These are phyloP conservation scores for Colletotrichum filicis DNA, from an alignment of 2,329 filamentous ascomycete species.

Conservation along the genomic window DNA sequence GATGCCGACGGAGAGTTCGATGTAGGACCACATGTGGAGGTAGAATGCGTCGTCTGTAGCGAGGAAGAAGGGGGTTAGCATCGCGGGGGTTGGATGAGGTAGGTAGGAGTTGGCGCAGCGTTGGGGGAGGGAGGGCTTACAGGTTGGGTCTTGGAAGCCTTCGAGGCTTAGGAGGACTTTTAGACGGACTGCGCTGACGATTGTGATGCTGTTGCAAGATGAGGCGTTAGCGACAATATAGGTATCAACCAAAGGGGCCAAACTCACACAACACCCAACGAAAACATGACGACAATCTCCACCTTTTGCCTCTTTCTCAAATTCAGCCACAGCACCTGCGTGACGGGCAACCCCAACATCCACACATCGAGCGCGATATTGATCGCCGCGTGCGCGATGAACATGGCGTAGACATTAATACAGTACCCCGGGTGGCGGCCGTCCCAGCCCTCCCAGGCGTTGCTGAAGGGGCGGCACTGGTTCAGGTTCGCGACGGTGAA, in stretches of 20 bases:
- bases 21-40: slow-evolving; percentile 56
- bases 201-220: slow-evolving; percentile 43
- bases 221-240: neutral
- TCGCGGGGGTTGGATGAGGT: slow-evolving; percentile 36
- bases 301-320: slow-evolving; percentile 49
- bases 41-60: slow-evolving; percentile 46
- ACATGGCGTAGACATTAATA: slow-evolving; percentile 48
- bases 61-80: neutral
- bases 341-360: slow-evolving; percentile 54
- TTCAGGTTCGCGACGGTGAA: slow-evolving; percentile 50
- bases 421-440: slow-evolving; percentile 42
- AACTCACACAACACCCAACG: slow-evolving; percentile 41
- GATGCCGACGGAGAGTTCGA: slow-evolving; percentile 57
- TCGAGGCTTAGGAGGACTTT: slow-evolving; percentile 49
- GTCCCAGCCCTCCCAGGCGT: slow-evolving; percentile 54
- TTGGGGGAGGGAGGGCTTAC: slow-evolving; percentile 32
- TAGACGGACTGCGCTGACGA: slow-evolving; percentile 50
- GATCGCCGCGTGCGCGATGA: slow-evolving; percentile 52
- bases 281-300: slow-evolving; percentile 51
- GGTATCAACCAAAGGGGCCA: no score
- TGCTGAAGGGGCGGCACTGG: slow-evolving; percentile 54
- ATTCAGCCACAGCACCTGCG: slow-evolving; percentile 45
- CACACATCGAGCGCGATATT: slow-evolving; percentile 57
- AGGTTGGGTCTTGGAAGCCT: slow-evolving; percentile 50
- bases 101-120: no score